Evolutionary conservation across 2,329 filamentous ascomycete genomes (phyloP).

Genomic region (Periconia digitata): DNA sequence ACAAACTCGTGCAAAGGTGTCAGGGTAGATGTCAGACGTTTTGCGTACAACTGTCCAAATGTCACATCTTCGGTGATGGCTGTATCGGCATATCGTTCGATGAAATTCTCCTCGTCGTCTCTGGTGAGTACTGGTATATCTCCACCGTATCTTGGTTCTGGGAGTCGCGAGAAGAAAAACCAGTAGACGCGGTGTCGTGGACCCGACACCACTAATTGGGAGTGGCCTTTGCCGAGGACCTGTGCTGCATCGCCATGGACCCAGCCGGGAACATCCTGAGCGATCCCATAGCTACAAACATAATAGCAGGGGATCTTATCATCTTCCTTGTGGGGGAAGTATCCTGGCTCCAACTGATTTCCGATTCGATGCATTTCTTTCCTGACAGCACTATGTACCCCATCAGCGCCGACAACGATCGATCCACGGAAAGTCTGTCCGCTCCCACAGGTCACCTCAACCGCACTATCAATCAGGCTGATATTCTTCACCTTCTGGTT

Average conservation of each 20-base stretch:
- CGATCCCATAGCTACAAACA: background rate
- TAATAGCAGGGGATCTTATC: background rate
- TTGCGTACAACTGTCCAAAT: slow-evolving; percentile 38
- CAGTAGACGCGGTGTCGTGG: slow-evolving; percentile 26
- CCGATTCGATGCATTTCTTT: slow-evolving; percentile 24
- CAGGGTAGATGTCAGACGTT: slow-evolving; percentile 13
- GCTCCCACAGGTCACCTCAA: slow-evolving; percentile 17
- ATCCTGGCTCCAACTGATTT: slow-evolving; percentile 3
- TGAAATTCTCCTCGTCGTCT: slow-evolving; percentile 17
- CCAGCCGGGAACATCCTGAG: background rate
- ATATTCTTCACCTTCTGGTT: slow-evolving; percentile 14
- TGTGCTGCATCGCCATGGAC: no score
- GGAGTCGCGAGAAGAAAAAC: slow-evolving; percentile 25
- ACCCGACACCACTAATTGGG: slow-evolving; percentile 16
- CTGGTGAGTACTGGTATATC: slow-evolving; percentile 37
- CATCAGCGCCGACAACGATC: slow-evolving; percentile 28
- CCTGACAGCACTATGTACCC: slow-evolving; percentile 22
- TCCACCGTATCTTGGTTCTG: slow-evolving; percentile 21
- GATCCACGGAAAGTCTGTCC: slow-evolving; percentile 19
- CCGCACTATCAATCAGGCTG: slow-evolving; percentile 14
- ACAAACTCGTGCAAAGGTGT: slow-evolving; percentile 40
- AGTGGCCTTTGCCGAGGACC: background rate
- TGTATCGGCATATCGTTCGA: slow-evolving; percentile 5
- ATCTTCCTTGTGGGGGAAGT: background rate
- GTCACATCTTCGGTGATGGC: slow-evolving; percentile 23